A percentile compares a stretch with the other conserved stretches of the same genome.
Conservation (phyloP, 768 basidiomycete genomes). For the Boletus tomentosulus region DNA sequence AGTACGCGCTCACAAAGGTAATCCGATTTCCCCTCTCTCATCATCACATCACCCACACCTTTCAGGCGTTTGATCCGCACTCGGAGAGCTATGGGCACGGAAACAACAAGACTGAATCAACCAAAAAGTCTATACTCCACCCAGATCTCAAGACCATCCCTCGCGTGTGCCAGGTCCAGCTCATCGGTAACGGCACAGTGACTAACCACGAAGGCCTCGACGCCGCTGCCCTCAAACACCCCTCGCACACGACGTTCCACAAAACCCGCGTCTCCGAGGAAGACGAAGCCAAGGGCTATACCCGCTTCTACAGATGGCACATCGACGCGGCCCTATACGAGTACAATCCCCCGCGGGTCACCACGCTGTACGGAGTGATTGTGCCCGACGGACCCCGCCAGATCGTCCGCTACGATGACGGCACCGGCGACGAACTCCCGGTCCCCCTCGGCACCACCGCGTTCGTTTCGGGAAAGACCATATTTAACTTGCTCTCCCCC, state of each 20-base stretch:
- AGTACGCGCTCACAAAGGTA: constrained; percentile 83
- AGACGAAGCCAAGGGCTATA: constrained; percentile 72
- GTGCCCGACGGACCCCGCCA: constrained; percentile 68
- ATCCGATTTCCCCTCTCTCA: background rate
- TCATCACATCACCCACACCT: background rate
- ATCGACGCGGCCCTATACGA: constrained; percentile 86
- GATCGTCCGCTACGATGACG: constrained; percentile 76
- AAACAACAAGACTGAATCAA: constrained; percentile 76
- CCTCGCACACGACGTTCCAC: constrained; percentile 83
- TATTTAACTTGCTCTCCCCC: constrained; percentile 74
- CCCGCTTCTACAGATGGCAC: constrained; percentile 92
- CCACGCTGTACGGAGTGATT: constrained; percentile 74
- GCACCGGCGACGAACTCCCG: constrained; percentile 74
- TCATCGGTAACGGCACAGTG: constrained; percentile 85
- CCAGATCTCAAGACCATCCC: constrained; percentile 91
- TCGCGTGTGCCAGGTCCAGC: constrained; percentile 82
- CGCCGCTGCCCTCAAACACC: constrained; percentile 78
- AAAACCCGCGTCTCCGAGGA: constrained; percentile 69
- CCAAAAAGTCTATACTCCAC: constrained; percentile 78
- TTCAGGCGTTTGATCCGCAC: constrained; percentile 70
- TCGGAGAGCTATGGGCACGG: constrained; percentile 75
- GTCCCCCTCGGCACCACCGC: constrained; percentile 88
- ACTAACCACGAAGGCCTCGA: constrained; percentile 78
- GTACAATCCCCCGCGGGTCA: constrained; percentile 75
- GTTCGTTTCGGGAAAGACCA: constrained; percentile 75